Base-by-base conservation (phyloP, 2,329 filamentous ascomycete genomes). In the Didymella arachidicola region DNA sequence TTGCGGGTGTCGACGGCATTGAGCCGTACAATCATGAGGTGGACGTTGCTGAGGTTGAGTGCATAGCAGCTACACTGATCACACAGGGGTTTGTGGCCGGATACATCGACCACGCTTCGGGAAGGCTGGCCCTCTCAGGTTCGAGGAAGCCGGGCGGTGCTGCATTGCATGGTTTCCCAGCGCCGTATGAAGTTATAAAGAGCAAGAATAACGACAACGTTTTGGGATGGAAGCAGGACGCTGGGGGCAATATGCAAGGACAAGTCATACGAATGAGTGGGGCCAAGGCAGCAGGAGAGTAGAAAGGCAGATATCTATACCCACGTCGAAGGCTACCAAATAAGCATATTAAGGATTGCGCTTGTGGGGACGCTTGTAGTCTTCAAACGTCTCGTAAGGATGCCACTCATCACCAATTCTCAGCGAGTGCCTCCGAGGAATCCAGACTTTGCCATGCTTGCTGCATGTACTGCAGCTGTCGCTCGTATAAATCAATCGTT, bases 31-130 rank as follows among this genome's bases (percentile, higher is more conserved):
- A 73, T 16, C 69, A 69, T 7, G 52, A 78, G 61, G 80, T 88
- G 32, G 82, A 86, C 38, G 77, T 85, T 34, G 79, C 85, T 14
- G 89, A 92, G 65, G 82, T 96, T n/a, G 92, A 97, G 77, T 87
- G 87, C 43, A 87, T 91, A 47, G 83, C 96, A 12, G 86, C 90
- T 0, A 89, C 88, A 11, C 83, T 97, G 12, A 85, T 96, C 19
- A 87, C 90, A 48, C 91, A 96, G 76, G 91, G 90, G 0, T 80
- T 97, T 25, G 82, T 97, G 72, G 87, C 89, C 65, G 94, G 93
- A 1, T 97, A 93, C 71, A 84, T 97, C 27, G 91, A 90, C 16
- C 92, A 96, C 69, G 85, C 85, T 26, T 87, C 88, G 70, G 84
- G 85, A 42, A 88, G 90, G 47, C 93, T 97, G 70, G 93, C 92